Evolutionary conservation across 441 rosid genomes (phyloP), one percentile per base, ranked within the genome.

Genomic region (Lepidium campestre): DNA sequence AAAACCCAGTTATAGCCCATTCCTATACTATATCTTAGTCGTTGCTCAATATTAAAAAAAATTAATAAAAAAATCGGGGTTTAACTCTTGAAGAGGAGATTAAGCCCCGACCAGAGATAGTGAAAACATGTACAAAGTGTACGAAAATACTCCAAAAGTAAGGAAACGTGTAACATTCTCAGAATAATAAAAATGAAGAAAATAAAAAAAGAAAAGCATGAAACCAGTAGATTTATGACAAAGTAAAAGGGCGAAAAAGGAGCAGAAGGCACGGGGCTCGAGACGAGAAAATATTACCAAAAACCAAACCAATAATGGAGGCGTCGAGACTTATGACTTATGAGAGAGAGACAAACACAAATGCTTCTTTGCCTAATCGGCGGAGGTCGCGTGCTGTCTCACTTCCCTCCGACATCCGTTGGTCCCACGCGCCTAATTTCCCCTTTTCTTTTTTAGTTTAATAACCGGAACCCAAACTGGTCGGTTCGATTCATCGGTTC

Each of bases 281-380:
- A 73, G 72, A 19, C 45, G 14, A 53, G 73, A 67, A 73, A 67
- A 59, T 65, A 54, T 64, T 48, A 12, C 46, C 31, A 35, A 27
- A 12, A 61, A 42, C 13, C 23, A 46, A 70, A 52, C 18, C 63
- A 67, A 73, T 66, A 73, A 73, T 73, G 72, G 72, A 67, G 68
- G 37, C 36, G 32, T 29, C 29, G 18, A 53, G 25, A 23, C 60
- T 35, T 19, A 17, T 4, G n/a, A n/a, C n/a, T n/a, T 35, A 12
- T 11, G 25, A 12, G 14, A 11, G 29, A 34, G 57, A 66, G 72
- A 67, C 68, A 72, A 65, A 58, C 72, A 49, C 59, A 9, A 63
- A 63, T 71, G 75, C 75, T 63, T 71, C 65, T 63, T 56, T 71
- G 75, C 70, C 70, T 71, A 71, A 71, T 63, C 75, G 70, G 20